Evolutionary conservation across 2,329 filamentous ascomycete genomes (phyloP).

Genomic region (Diatrype stigma): DNA sequence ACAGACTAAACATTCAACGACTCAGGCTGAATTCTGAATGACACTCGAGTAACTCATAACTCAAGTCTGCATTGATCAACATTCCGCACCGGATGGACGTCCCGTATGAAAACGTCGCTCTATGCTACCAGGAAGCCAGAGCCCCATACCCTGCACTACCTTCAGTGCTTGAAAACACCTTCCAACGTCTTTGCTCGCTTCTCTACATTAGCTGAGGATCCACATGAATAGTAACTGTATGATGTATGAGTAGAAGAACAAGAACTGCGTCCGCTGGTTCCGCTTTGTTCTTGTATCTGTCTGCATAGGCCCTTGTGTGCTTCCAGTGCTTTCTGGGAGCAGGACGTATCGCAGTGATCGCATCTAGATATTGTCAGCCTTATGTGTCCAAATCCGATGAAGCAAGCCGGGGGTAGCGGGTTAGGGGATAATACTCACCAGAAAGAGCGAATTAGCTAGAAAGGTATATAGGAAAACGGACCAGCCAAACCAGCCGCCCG

Average conservation of each 20-base stretch:
- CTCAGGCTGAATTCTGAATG: no score
- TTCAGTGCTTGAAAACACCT: no score
- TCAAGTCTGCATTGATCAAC: no score
- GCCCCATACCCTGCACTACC: no score
- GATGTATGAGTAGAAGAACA: constrained; percentile 91
- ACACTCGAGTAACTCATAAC: no score
- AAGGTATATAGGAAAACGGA: constrained; percentile 87
- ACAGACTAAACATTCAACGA: no score
- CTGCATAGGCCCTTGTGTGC: constrained; percentile 60
- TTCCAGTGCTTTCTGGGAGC: constrained; percentile 72
- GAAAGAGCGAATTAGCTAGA: constrained; percentile 87
- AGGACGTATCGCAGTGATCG: constrained; percentile 94
- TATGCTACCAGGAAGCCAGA: no score
- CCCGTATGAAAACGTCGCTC: no score
- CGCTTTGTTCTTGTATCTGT: constrained; percentile 78
- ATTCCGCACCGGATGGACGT: no score
- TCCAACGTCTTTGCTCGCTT: neutral
- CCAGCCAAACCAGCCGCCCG: constrained; percentile 87
- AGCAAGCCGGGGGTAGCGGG: neutral
- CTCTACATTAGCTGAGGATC: constrained; percentile 45
- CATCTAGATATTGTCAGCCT: constrained; percentile 52
- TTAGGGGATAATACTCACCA: constrained; percentile 57
- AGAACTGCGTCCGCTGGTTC: constrained; percentile 83
- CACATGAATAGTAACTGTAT: constrained; percentile 97
- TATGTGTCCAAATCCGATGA: neutral